Base-by-base conservation (phyloP, 345 rosid species). In the Trapa bicornis region DNA sequence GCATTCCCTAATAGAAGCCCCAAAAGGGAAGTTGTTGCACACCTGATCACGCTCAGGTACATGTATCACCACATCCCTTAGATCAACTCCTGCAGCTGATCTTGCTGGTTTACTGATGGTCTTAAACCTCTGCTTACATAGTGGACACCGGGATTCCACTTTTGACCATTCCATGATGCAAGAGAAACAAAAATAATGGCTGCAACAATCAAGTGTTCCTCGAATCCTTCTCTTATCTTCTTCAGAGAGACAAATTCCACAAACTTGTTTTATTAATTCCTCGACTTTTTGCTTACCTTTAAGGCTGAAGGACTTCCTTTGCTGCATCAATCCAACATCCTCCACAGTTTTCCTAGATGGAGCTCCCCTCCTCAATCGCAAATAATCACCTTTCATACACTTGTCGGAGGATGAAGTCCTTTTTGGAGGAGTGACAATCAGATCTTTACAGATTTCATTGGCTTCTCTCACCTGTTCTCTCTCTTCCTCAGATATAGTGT, bases 101-200 rank as follows among this genome's bases (percentile, higher is more conserved):
- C 96, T 94, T 58, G 92, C 86, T 22, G 89, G 87, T 76, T 94
- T 91, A 70, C 82, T 87, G 68, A 94, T 89, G 32, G 97, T 84
- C 65, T 72, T 76, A 67, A 95, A 95, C 78, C 99, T 85, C 78
- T 89, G 91, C 75, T 95, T 95, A 83, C 99, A 95, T 70, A 85
- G 68, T 14, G 99, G 99, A 72, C 99, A 95, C 65, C 97, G 96
- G 57, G 99, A 87, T 79, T 95, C 99, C 65, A 95, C 93, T 74
- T 87, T 91, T 0, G 99, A 89, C 99, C 99, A 95, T 72, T 85
- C 96, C 90, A 85, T 83, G 71, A 95, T 91, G 84, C 99, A 95
- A 50, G 89, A 77, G 78, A 91, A 95, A 73, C 99, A 95, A 78
- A 95, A 95, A 78, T 91, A 87, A 78, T 95, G 99, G 75, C 83